These are phyloP conservation scores for Arabis hirsuta DNA, from an alignment of 345 rosid genomes.

Conservation along the genomic window DNA sequence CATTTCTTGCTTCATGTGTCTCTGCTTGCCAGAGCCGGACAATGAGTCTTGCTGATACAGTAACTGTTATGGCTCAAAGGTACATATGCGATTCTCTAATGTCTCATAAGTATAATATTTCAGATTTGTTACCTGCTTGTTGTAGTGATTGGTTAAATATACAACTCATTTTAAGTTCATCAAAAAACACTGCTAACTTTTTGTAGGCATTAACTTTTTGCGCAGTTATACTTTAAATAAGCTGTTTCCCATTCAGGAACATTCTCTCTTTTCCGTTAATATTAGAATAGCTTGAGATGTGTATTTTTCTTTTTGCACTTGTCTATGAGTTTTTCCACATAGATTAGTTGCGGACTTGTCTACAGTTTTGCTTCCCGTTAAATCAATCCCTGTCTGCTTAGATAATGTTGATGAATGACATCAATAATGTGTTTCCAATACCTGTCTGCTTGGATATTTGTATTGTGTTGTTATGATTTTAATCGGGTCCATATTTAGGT, in stretches of 20 bases:
- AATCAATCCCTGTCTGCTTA: neutral
- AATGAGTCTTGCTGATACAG: slow-evolving; percentile 89
- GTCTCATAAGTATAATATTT: neutral
- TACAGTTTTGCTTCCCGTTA: neutral
- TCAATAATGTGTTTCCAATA: neutral
- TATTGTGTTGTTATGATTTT: slow-evolving; percentile 2
- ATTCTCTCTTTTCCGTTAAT: neutral
- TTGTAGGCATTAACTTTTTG: neutral
- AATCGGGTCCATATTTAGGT: slow-evolving; percentile 50
- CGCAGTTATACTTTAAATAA: neutral
- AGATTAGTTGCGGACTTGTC: neutral
- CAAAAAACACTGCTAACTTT: slow-evolving; percentile 7
- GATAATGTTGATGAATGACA: too few species aligned
- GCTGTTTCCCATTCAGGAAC: neutral
- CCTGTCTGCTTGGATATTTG: neutral
- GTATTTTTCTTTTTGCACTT: neutral
- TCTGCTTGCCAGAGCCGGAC: slow-evolving; percentile 93
- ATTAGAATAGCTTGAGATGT: slow-evolving; percentile 3
- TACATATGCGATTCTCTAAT: slow-evolving; percentile 34
- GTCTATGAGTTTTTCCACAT: neutral
- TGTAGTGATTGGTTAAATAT: neutral
- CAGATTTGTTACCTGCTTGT: neutral
- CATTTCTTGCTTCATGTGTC: slow-evolving; percentile 96
- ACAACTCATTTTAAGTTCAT: neutral
- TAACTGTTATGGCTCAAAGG: slow-evolving; percentile 94